Evolutionary conservation across 495 filamentous ascomycete genomes (phyloP).

Genomic region (Astrothelium macrocarpum): DNA sequence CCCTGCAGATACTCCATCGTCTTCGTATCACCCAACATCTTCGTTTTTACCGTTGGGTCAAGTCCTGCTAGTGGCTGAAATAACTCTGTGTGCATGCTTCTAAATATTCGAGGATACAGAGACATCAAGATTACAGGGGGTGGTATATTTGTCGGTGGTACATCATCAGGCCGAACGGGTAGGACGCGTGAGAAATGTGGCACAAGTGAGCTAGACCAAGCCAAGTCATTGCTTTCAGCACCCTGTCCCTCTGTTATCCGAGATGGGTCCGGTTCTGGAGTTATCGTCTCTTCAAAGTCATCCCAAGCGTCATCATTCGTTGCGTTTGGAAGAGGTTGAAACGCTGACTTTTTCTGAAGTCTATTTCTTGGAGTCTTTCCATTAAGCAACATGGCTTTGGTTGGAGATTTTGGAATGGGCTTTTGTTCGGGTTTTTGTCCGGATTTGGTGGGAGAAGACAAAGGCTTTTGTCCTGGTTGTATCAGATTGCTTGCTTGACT

Average conservation of each 20-base stretch:
- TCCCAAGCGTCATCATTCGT: conserved; percentile 26
- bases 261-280: neutral
- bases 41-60: conserved; percentile 43
- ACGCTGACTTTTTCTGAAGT: neutral
- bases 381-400: neutral
- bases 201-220: neutral
- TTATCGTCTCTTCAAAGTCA: conserved; percentile 25
- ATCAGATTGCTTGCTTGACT: neutral
- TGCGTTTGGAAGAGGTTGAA: conserved; percentile 1
- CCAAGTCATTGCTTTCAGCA: neutral
- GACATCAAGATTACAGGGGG: conserved; percentile 76
- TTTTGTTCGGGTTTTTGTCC: neutral
- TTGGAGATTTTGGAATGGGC: neutral
- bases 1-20: conserved; percentile 45
- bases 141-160: conserved; percentile 78
- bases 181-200: conserved; percentile 9
- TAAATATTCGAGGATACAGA: conserved; percentile 57
- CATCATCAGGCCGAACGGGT: conserved; percentile 18
- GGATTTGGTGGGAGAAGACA: conserved; percentile 8
- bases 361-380: neutral
- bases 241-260: neutral
- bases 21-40: conserved; percentile 45
- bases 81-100: conserved; percentile 33
- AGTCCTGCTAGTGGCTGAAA: conserved; percentile 38
- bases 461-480: conserved; percentile 7